phyloP scores from a whole-genome alignment of 1,284 basidiomycete species.

The Rhodotorula sp. region DNA sequence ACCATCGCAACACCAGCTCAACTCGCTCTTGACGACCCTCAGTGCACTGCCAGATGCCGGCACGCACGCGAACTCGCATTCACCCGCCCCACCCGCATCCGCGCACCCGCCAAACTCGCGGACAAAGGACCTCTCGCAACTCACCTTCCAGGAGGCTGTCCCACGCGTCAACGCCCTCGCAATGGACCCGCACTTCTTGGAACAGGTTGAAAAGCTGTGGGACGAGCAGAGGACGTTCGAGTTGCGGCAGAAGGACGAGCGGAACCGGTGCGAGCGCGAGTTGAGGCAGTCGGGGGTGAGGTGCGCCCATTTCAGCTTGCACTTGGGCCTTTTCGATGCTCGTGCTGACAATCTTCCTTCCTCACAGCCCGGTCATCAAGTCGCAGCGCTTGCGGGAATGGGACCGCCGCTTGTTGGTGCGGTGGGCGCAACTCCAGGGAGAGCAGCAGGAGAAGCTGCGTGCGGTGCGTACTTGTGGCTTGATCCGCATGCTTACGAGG shows the following conservation, averaged over 20 bases:
- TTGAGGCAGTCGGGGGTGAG: not conserved
- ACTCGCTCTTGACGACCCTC: slow-evolving; percentile 25
- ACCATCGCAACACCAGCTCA: slow-evolving; percentile 18
- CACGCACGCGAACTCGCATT: not conserved
- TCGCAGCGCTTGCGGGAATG: slow-evolving; percentile 18
- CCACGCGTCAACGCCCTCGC: slow-evolving; percentile 29
- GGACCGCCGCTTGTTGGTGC: slow-evolving; percentile 14
- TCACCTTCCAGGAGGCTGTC: slow-evolving; percentile 28
- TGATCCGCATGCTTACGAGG: no score
- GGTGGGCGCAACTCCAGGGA: slow-evolving; percentile 20
- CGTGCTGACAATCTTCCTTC: not conserved
- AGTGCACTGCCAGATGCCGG: slow-evolving; percentile 13
- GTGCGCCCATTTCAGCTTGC: not conserved
- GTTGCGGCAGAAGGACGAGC: slow-evolving; percentile 25
- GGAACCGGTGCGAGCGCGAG: slow-evolving; percentile 19
- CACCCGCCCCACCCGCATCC: not conserved
- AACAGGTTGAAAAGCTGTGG: slow-evolving; percentile 17
- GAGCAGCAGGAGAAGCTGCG: slow-evolving; percentile 22
- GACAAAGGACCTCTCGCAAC: slow-evolving; percentile 10
- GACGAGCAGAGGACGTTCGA: slow-evolving; percentile 31
- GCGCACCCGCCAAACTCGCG: not conserved
- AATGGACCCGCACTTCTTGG: slow-evolving; percentile 6
- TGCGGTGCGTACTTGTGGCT: slow-evolving; percentile 1
- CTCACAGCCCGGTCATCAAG: slow-evolving; percentile 7
- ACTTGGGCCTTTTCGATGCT: not conserved